These are phyloP conservation scores for Porcisia deanei DNA, from an alignment of 208 protist species.

Conservation along the genomic window DNA sequence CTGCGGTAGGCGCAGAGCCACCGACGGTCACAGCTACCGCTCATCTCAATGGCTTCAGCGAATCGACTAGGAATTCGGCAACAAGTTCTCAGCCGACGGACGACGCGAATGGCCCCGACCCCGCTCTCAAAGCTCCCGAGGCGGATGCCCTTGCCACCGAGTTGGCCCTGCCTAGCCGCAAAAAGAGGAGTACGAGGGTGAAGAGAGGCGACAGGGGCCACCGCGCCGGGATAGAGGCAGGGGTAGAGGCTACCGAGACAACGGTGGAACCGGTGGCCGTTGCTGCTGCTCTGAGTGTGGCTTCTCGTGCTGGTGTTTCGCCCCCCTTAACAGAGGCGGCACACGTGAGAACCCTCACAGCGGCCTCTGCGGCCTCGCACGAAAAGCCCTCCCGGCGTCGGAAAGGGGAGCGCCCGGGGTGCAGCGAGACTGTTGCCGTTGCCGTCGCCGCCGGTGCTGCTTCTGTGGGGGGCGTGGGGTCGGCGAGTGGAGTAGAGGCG, in stretches of 20 bases:
- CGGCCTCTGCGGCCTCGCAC: neutral
- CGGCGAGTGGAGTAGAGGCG: neutral
- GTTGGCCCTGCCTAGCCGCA: neutral
- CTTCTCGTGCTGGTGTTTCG: neutral
- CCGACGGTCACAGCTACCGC: neutral
- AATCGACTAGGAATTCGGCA: neutral
- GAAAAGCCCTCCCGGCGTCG: neutral
- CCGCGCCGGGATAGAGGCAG: neutral
- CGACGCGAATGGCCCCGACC: neutral
- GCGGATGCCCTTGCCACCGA: neutral
- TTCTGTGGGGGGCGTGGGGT: too few relatives aligned
- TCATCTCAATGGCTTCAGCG: neutral
- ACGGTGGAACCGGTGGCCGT: neutral
- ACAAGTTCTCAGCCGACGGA: neutral
- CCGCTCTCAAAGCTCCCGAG: neutral
- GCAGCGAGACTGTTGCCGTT: neutral
- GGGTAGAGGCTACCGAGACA: neutral
- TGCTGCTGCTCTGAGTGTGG: neutral
- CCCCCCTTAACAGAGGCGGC: neutral
- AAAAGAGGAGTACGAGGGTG: neutral
- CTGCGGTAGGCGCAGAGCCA: neutral
- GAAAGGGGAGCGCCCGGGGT: neutral
- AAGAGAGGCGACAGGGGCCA: neutral
- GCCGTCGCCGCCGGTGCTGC: neutral
- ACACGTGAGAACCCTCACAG: neutral